A percentile compares a stretch with the other conserved stretches of the same genome.
phyloP scores from a whole-genome alignment of 1,284 basidiomycete genomes.

The Fistulinella cinereoalba region DNA sequence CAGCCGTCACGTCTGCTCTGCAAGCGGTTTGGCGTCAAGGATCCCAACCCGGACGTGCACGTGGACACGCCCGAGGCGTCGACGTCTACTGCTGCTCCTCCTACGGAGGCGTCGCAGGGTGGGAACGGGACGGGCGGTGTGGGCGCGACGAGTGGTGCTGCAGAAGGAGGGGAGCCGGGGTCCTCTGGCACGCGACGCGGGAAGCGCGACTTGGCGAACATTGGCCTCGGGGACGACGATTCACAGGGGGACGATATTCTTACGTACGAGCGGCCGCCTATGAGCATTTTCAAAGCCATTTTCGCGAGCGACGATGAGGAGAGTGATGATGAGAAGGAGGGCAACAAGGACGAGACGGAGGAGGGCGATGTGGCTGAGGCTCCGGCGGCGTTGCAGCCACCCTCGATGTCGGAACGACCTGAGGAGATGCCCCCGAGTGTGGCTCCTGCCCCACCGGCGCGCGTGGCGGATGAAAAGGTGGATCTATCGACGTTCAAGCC shows the following conservation, averaged over 20 bases:
- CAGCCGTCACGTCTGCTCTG: slow-evolving; percentile 82
- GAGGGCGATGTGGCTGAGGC: slow-evolving; percentile 13
- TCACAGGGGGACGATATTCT: slow-evolving; percentile 82
- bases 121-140: slow-evolving; percentile 13
- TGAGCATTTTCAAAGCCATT: slow-evolving; percentile 95
- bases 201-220: slow-evolving; percentile 63
- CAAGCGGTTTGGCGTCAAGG: slow-evolving; percentile 92
- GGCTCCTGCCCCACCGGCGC: no score
- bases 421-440: background rate
- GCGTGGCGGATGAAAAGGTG: slow-evolving; percentile 36
- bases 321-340: slow-evolving; percentile 54
- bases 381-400: slow-evolving; percentile 5
- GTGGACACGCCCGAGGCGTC: slow-evolving; percentile 21
- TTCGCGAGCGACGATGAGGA: slow-evolving; percentile 89
- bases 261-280: slow-evolving; percentile 81
- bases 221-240: slow-evolving; percentile 87
- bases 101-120: slow-evolving; percentile 7
- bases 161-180: slow-evolving; percentile 10
- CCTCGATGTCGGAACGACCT: background rate
- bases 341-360: slow-evolving; percentile 28
- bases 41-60: slow-evolving; percentile 58
- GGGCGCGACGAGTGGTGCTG: slow-evolving; percentile 8
- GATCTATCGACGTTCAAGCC: slow-evolving; percentile 73
- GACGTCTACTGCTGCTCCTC: slow-evolving; percentile 18
- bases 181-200: slow-evolving; percentile 21